A percentile compares a stretch with the other conserved stretches of the same genome.
Conservation (phyloP, 2,329 filamentous ascomycete species). For the Lachnellula occidentalis region DNA sequence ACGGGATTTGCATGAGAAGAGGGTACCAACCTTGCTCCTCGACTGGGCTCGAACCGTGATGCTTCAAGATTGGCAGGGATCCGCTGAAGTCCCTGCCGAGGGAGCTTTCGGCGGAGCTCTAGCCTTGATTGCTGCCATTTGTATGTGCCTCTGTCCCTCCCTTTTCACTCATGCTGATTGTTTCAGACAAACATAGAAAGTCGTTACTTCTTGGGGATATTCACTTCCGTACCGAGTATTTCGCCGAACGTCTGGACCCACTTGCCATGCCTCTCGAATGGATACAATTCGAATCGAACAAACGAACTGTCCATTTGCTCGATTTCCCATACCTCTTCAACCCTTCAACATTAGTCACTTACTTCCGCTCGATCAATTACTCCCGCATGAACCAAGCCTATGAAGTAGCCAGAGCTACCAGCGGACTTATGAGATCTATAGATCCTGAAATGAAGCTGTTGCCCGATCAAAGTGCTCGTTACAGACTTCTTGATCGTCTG, state of each 20-base stretch:
- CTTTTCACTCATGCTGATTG: slow-evolving; percentile 7
- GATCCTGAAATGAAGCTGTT: slow-evolving; percentile 50
- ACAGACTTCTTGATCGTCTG: slow-evolving; percentile 57
- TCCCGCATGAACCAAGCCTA: slow-evolving; percentile 76
- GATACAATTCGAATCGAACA: slow-evolving; percentile 56
- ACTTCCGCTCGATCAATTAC: slow-evolving; percentile 86
- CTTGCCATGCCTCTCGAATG: slow-evolving; percentile 70
- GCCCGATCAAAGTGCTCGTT: slow-evolving; percentile 52
- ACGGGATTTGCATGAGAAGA: slow-evolving; percentile 50
- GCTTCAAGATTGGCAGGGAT: slow-evolving; percentile 75
- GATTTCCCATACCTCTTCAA: slow-evolving; percentile 78
- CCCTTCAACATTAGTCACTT: slow-evolving; percentile 65
- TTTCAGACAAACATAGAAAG: slow-evolving; percentile 54
- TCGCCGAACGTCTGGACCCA: slow-evolving; percentile 70
- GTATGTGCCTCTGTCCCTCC: slow-evolving; percentile 44
- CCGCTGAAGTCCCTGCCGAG: slow-evolving; percentile 62
- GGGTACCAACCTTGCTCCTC: slow-evolving; percentile 51
- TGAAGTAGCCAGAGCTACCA: slow-evolving; percentile 59
- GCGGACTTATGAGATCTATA: slow-evolving; percentile 48
- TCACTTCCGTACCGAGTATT: slow-evolving; percentile 69
- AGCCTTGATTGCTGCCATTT: slow-evolving; percentile 65
- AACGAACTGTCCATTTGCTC: slow-evolving; percentile 66
- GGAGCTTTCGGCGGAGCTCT: slow-evolving; percentile 73
- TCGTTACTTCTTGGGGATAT: slow-evolving; percentile 59
- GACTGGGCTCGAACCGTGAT: slow-evolving; percentile 74